These are phyloP conservation scores for Brassica carinata DNA, from an alignment of 345 rosid species.

Conservation along the genomic window DNA sequence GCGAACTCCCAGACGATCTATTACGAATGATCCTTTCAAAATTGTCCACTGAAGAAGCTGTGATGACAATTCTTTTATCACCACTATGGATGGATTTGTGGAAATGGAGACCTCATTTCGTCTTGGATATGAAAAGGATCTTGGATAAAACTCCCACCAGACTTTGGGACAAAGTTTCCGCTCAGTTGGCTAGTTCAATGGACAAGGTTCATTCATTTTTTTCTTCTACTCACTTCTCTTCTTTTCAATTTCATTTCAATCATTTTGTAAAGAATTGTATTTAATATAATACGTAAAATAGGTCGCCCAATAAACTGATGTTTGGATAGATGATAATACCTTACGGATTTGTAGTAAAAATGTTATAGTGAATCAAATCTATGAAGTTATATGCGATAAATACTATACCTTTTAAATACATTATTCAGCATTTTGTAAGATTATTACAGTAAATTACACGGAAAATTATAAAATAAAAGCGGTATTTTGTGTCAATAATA, in stretches of 20 bases:
- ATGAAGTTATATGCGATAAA: background rate
- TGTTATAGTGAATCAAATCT: background rate
- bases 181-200: background rate
- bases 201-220: constrained; percentile 10
- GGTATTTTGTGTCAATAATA: background rate
- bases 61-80: constrained; percentile 13
- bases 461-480: background rate
- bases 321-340: background rate
- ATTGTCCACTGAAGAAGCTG: background rate
- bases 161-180: background rate
- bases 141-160: background rate
- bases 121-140: background rate
- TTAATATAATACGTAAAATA: background rate
- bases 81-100: constrained; percentile 1
- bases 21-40: background rate
- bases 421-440: background rate
- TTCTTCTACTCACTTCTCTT: background rate
- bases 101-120: background rate
- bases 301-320: background rate
- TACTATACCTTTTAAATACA: background rate
- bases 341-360: background rate
- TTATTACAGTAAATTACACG: background rate
- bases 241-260: background rate
- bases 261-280: background rate
- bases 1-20: background rate